Evolutionary conservation across 768 basidiomycete species (phyloP).

Genomic region (Lentinus brumalis): DNA sequence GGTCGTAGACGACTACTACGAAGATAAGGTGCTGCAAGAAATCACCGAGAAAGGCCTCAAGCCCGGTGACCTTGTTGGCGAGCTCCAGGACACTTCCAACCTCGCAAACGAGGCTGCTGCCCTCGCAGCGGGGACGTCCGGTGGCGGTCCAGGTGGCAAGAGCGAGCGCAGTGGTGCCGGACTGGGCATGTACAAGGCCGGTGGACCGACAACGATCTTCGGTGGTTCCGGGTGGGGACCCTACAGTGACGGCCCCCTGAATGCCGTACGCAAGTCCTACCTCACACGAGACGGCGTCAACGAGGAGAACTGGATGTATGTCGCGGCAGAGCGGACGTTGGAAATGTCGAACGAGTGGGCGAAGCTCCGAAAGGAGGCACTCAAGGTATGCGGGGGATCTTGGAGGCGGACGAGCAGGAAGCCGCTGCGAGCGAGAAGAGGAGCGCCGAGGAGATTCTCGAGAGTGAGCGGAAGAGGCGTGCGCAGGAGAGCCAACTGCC

Average conservation of each 20-base stretch:
- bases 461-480: slow-evolving; percentile 32
- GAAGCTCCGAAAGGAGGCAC: slow-evolving; percentile 54
- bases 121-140: slow-evolving; percentile 30
- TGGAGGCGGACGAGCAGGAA: slow-evolving; percentile 1
- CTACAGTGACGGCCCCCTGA: slow-evolving; percentile 84
- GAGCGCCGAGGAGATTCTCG: slow-evolving; percentile 24
- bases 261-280: slow-evolving; percentile 79
- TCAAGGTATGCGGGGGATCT: slow-evolving; percentile 52
- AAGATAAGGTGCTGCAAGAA: slow-evolving; percentile 77
- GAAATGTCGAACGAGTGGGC: slow-evolving; percentile 69
- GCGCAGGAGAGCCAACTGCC: slow-evolving; percentile 40
- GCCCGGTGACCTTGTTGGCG: slow-evolving; percentile 80
- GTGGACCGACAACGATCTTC: slow-evolving; percentile 92
- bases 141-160: slow-evolving; percentile 43
- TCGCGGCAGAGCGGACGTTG: slow-evolving; percentile 65
- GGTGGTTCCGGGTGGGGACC: slow-evolving; percentile 84
- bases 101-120: slow-evolving; percentile 47
- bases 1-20: slow-evolving; percentile 96
- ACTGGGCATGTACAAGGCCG: slow-evolving; percentile 82
- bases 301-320: slow-evolving; percentile 92
- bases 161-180: slow-evolving; percentile 54
- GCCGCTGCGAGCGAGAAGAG: slow-evolving; percentile 6
- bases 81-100: slow-evolving; percentile 75
- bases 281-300: slow-evolving; percentile 79
- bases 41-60: slow-evolving; percentile 81